These are phyloP conservation scores for Populus hybrid DNA, from an alignment of 441 rosid genomes.

Conservation along the genomic window DNA sequence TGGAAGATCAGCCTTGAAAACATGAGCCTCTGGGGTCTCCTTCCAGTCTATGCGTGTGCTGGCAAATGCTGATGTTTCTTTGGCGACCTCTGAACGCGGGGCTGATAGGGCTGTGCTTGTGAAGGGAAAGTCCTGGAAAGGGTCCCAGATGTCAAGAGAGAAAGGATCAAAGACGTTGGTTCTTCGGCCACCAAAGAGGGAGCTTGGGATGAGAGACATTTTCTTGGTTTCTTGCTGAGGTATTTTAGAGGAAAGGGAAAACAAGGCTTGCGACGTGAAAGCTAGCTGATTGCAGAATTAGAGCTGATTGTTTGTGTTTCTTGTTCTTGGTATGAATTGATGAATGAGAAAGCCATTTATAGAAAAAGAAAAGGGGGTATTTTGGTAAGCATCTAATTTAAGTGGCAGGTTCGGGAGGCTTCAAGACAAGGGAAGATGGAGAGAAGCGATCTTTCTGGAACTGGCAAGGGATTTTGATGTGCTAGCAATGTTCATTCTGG, in stretches of 20 bases:
- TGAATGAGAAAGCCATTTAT: background rate
- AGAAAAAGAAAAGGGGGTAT: background rate
- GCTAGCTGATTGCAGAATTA: background rate
- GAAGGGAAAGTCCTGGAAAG: background rate
- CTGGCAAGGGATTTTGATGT: background rate
- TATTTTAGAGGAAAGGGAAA: background rate
- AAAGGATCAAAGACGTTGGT: too few species aligned
- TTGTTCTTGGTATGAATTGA: background rate
- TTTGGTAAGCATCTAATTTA: background rate
- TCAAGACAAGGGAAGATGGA: background rate
- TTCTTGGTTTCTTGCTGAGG: background rate
- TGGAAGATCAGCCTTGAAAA: conserved; percentile 13
- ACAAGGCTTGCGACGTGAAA: background rate
- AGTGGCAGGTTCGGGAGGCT: background rate
- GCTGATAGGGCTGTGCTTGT: background rate
- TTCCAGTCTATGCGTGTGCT: conserved; percentile 35
- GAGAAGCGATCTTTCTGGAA: background rate
- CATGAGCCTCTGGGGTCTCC: conserved; percentile 33
- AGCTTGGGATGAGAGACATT: too few species aligned
- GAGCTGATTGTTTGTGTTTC: background rate
- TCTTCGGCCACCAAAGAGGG: too few species aligned
- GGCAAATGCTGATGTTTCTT: conserved; percentile 15
- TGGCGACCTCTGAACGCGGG: background rate
- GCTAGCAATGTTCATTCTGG: background rate
- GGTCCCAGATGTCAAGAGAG: too few species aligned